Base-by-base conservation (phyloP, 2,329 filamentous ascomycete species). In the Fusarium acutatum region DNA sequence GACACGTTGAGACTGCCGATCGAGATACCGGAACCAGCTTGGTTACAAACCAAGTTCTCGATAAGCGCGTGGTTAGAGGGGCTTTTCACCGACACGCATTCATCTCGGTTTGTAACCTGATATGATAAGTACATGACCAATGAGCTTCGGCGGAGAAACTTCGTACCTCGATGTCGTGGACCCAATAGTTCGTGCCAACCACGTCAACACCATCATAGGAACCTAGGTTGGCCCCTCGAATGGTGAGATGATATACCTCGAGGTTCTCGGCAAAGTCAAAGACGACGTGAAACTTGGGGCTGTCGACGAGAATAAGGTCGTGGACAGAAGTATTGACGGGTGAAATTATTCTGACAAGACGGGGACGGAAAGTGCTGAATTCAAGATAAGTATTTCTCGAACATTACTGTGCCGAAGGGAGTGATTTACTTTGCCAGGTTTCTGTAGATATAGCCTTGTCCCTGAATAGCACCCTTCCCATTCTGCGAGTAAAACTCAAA, bases 101-200 rank as follows among this genome's bases (percentile, higher is more conserved):
- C 54, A 3, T 58, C 54, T 28, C 54, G 54, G 18, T 58, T 58
- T 12, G 54, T 58, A 4, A 58, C 54, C 54, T 58, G 11, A 20
- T 5, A 9, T 17, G 2, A 22, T 58, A 28, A 58, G 54, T 13
- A 18, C 11, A 28, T 15, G 1, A 15, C 10, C 18, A 6, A 26
- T 14, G 5, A 9, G 2, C 2, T 35, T 49, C 0, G 2, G 9
- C 1, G 0, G 13, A 34, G 3, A 5, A 7, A 1, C n/a, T 6
- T 32, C 40, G 6, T 26, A 58, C 54, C 54, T 58, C 54, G 18
- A 58, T 58, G 22, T 58, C 54, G 10, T 58, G 54, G 8, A 58
- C 26, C 54, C 54, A 46, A 26, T 58, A 58, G 9, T 58, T 58
- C 3, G 54, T 58, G n/a, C 54, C 54, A 18, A 58, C 54, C n/a